Base-by-base conservation (phyloP, 2,329 filamentous ascomycete genomes). In the Fusarium sp. region DNA sequence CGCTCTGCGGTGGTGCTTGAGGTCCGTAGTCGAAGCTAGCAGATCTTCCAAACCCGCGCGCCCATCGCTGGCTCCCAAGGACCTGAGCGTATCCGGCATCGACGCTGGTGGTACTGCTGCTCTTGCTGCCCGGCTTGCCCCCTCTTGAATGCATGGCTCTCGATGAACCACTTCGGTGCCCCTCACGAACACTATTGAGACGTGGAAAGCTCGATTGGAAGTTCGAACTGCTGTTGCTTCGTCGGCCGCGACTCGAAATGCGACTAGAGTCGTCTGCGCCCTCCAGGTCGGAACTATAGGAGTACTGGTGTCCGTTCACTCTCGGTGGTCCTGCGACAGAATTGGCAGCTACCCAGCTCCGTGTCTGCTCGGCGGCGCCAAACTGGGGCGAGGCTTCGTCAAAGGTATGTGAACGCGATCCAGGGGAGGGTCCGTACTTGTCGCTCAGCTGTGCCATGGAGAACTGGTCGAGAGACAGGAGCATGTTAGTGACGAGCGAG, bases 401-500 rank as follows among this genome's bases (percentile, higher is more conserved):
- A 62, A 76, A 78, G 69, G 77, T 72, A 77, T 79, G 78, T 73
- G 73, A 70, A 50, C 71, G 70, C 35, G 76, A 74, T 69, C 64
- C 76, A 67, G 73, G 66, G 59, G 67, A 64, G 47, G 74, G 64
- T 42, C 71, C 74, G 73, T 74, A 78, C 56, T 76, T 78, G 65
- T 78, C 77, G 52, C 75, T 69, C 70, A 73, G 52, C 75, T 88
- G 86, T 52, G 83, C 86, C 76, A 89, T 87, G 45, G 90, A 92
- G 80, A 96, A 91, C 82, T 96, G 93, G 83, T 98, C 96, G 73
- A 99, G 91, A 45, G 95, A 98, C 74, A 96, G 87, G 70, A 98
- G 91, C 93, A 99, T 96, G 83, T 98, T 97, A 83, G 96, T 93
- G 69, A 99, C 94, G 76, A 99, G 91, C 38, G 95, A 98, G 80